phyloP scores from a whole-genome alignment of 1,284 basidiomycete genomes.

The Testicularia cyperi region DNA sequence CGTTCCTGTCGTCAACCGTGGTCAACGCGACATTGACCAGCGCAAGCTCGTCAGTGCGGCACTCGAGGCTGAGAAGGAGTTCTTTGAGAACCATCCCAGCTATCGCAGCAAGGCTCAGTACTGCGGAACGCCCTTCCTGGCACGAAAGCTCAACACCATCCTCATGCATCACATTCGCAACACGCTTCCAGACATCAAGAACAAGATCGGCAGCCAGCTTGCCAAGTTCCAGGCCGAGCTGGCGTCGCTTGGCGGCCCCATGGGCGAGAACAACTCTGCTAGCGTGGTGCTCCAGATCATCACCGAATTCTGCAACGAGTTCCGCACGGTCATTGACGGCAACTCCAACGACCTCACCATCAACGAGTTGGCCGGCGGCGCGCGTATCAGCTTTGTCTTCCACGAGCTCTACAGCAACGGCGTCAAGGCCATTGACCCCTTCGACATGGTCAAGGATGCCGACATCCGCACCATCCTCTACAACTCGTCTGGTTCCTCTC shows the following conservation, averaged over 20 bases:
- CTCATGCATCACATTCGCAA: conserved; percentile 97
- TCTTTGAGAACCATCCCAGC: conserved; percentile 86
- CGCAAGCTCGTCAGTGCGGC: conserved; percentile 85
- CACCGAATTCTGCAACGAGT: conserved; percentile 98
- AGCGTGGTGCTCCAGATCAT: conserved; percentile 71
- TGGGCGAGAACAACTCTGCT: conserved; percentile 83
- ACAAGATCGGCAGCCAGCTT: conserved; percentile 94
- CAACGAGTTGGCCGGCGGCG: conserved; percentile 96
- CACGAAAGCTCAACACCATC: conserved; percentile 91
- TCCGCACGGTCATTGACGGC: conserved; percentile 96
- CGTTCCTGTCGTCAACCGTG: conserved; percentile 95
- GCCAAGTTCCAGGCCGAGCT: conserved; percentile 98
- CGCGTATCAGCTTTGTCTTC: conserved; percentile 99
- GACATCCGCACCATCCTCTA: conserved; percentile 98
- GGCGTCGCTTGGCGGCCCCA: conserved; percentile 92
- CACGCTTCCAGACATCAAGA: conserved; percentile 99
- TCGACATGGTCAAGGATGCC: conserved; percentile 83
- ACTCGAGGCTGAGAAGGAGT: conserved; percentile 81
- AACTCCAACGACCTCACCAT: conserved; percentile 94
- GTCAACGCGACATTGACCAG: conserved; percentile 93
- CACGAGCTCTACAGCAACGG: conserved; percentile 96
- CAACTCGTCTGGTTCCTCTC: conserved; percentile 94
- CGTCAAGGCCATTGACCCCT: conserved; percentile 84
- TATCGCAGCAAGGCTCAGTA: conserved; percentile 96
- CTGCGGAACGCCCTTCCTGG: conserved; percentile 92